phyloP scores from a whole-genome alignment of 176 grass and related monocot genomes.

The Eleusine indica region DNA sequence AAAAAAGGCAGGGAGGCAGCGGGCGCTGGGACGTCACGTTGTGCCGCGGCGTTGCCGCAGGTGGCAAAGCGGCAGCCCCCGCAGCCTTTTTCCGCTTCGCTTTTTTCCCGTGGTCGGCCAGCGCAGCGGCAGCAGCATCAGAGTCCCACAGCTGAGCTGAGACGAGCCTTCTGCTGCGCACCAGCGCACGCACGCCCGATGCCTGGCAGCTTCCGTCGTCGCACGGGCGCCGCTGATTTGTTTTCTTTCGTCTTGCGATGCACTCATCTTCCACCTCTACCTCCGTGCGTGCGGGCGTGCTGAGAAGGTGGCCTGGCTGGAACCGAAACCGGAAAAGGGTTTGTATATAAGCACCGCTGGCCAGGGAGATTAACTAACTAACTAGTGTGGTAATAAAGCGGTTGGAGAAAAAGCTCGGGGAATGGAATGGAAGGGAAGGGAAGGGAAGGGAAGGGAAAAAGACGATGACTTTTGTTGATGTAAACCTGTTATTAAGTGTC shows the following conservation, averaged over 20 bases:
- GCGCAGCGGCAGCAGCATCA: constrained; percentile 41
- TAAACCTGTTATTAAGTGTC: constrained; percentile 25
- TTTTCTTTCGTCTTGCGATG: background rate
- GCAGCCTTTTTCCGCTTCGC: background rate
- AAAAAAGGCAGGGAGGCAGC: constrained; percentile 8
- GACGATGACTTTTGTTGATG: constrained; percentile 6
- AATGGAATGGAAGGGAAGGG: background rate
- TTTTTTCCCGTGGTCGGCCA: constrained; percentile 48
- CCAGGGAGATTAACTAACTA: background rate
- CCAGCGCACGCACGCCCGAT: background rate
- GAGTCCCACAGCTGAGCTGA: background rate
- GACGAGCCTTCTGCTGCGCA: background rate
- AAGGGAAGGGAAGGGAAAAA: background rate
- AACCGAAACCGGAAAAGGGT: background rate
- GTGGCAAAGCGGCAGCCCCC: background rate
- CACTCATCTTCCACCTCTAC: background rate
- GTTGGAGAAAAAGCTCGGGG: background rate
- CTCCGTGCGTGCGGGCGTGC: background rate
- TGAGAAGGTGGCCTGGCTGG: background rate
- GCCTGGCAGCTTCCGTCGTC: constrained; percentile 29
- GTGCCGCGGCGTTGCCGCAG: constrained; percentile 31
- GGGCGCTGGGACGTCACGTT: constrained; percentile 47
- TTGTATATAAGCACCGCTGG: constrained; percentile 7
- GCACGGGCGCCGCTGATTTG: background rate
- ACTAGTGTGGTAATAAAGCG: background rate